Percentiles rank a stretch among this genome's conserved stretches.
phyloP scores from a whole-genome alignment of 306 rosid species.

The Vachellia pachyceras region DNA sequence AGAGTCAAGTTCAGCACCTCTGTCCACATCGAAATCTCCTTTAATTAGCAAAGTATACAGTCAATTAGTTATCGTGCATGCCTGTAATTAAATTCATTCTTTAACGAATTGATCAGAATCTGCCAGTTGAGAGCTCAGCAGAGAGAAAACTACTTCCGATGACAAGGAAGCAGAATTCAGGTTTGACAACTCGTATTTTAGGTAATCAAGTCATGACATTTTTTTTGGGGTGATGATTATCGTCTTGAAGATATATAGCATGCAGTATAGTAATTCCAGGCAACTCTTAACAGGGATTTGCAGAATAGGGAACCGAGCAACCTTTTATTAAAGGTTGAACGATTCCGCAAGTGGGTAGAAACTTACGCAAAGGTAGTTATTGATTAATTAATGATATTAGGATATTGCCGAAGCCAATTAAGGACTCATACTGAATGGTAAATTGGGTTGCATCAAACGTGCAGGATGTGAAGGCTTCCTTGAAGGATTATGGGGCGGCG shows the following conservation, averaged over 20 bases:
- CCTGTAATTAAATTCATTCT: slow-evolving; percentile 17
- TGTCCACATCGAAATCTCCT: too few relatives aligned
- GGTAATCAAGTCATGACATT: slow-evolving; percentile 33
- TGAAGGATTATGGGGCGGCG: slow-evolving; percentile 62
- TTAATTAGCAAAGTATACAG: background rate
- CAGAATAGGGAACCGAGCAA: background rate
- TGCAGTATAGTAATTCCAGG: background rate
- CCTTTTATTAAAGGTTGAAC: slow-evolving; percentile 51
- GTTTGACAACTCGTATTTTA: slow-evolving; percentile 81
- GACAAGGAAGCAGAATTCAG: background rate
- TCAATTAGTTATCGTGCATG: background rate
- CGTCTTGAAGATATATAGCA: background rate
- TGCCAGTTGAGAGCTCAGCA: too few relatives aligned
- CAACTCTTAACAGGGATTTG: slow-evolving; percentile 54
- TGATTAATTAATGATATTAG: too few relatives aligned
- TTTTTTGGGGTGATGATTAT: background rate
- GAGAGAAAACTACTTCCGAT: background rate
- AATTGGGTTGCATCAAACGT: background rate
- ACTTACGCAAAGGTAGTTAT: too few relatives aligned
- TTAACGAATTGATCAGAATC: slow-evolving; percentile 53
- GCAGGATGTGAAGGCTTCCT: background rate
- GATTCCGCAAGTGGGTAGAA: slow-evolving; percentile 52
- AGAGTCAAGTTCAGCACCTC: too few relatives aligned
- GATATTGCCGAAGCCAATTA: too few relatives aligned
- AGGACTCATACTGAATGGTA: too few relatives aligned